A percentile compares a stretch with the other conserved stretches of the same genome.
Conservation (phyloP, 2,329 filamentous ascomycete species). For the Monilinia vaccinii-corymbosi region DNA sequence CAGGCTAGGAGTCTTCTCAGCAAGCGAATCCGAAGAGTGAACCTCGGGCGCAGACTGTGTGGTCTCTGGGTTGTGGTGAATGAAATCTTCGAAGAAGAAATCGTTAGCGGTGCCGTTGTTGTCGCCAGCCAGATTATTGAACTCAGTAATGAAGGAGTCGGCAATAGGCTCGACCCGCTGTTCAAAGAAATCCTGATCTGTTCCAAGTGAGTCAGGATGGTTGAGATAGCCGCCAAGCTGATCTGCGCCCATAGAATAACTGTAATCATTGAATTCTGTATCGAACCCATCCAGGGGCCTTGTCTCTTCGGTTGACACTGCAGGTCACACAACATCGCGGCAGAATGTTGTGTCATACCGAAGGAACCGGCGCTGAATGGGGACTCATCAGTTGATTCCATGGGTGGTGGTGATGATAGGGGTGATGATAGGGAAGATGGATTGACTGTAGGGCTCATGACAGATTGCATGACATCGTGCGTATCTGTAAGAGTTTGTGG, state of each 20-base stretch:
- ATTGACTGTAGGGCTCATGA: constrained; percentile 43
- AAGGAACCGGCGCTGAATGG: constrained; percentile 36
- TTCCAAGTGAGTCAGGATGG: constrained; percentile 57
- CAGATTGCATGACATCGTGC: constrained; percentile 26
- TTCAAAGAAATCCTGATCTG: constrained; percentile 71
- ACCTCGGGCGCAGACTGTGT: constrained; percentile 27
- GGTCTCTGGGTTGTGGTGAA: constrained; percentile 38
- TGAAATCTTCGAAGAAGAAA: constrained; percentile 42
- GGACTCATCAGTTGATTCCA: constrained; percentile 42
- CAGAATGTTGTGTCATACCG: constrained; percentile 99
- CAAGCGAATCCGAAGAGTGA: constrained; percentile 30
- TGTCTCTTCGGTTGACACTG: constrained; percentile 84
- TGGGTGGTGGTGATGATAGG: constrained; percentile 40
- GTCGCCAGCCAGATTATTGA: constrained; percentile 60
- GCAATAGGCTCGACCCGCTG: constrained; percentile 66
- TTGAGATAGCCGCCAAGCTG: constrained; percentile 48
- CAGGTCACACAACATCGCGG: constrained; percentile 99
- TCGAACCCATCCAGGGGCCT: constrained; percentile 28
- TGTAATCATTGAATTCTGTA: constrained; percentile 42
- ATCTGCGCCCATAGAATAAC: constrained; percentile 58
- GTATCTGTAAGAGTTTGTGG: constrained; percentile 21
- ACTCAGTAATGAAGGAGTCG: constrained; percentile 56
- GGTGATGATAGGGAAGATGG: constrained; percentile 51
- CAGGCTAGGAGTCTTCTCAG: constrained; percentile 52
- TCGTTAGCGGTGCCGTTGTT: constrained; percentile 42